Conservation (phyloP, 805 yeast genomes). For the Teunomyces stri region DNA sequence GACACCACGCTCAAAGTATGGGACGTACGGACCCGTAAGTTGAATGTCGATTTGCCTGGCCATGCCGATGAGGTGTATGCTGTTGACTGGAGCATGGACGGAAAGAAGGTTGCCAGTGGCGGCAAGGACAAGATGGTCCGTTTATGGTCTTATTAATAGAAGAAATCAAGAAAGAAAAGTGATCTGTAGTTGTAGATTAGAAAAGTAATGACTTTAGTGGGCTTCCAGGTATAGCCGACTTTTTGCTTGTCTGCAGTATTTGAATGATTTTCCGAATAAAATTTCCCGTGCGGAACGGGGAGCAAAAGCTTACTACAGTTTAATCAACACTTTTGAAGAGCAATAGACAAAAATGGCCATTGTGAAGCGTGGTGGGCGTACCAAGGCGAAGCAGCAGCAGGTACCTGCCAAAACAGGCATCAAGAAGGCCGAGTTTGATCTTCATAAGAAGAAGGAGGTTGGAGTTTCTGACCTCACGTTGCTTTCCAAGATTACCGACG, state of each 20-base stretch:
- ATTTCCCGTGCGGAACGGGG: neutral
- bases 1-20: constrained; percentile 96
- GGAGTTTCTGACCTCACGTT: constrained; percentile 95
- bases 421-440: constrained; percentile 88
- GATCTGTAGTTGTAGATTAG: no score
- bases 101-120: constrained; percentile 91
- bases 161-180: no score
- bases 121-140: constrained; percentile 95
- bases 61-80: constrained; percentile 95
- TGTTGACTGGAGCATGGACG: constrained; percentile 98
- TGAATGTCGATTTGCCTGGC: constrained; percentile 90
- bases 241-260: neutral
- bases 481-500: constrained; percentile 84
- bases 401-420: constrained; percentile 60
- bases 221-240: no score
- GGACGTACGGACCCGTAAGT: constrained; percentile 85
- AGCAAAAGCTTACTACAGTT: neutral
- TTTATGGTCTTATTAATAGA: constrained; percentile 74
- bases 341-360: constrained; percentile 56
- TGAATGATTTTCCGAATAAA: neutral
- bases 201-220: no score
- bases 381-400: constrained; percentile 47
- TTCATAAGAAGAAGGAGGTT: constrained; percentile 89
- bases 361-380: constrained; percentile 71
- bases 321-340: no score